Evolutionary conservation across 73 alveolate genomes (phyloP).

Genomic region (Paramecium sexaurelia): DNA sequence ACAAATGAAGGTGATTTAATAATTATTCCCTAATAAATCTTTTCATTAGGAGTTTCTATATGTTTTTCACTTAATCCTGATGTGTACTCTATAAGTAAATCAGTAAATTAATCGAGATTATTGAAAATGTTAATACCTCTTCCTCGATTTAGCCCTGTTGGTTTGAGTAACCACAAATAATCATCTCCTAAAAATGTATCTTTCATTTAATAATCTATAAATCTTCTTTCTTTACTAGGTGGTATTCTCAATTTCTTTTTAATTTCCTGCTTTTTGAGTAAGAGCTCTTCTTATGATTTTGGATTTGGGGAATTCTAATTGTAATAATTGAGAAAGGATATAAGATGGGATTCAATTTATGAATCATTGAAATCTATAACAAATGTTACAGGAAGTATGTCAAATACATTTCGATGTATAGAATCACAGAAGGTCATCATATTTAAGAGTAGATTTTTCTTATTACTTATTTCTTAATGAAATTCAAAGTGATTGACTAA

Average conservation of each 20-base stretch:
- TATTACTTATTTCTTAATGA: constrained; percentile 87
- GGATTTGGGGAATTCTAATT: neutral
- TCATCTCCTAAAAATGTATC: constrained; percentile 80
- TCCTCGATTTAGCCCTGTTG: constrained; percentile 93
- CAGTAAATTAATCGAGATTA: constrained; percentile 68
- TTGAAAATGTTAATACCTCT: constrained; percentile 90
- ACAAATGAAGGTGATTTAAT: constrained; percentile 58
- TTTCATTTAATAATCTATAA: neutral
- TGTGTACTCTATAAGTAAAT: constrained; percentile 13
- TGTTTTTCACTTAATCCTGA: constrained; percentile 5
- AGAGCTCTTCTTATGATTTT: neutral
- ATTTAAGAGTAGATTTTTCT: constrained; percentile 84
- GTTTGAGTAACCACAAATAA: constrained; percentile 91
- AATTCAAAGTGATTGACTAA: constrained; percentile 95
- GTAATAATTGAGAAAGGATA: constrained; percentile 50
- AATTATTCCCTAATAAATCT: neutral
- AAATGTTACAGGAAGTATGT: constrained; percentile 64
- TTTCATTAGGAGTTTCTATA: neutral
- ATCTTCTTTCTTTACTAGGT: neutral
- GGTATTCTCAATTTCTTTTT: constrained; percentile 21
- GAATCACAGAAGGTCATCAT: constrained; percentile 41
- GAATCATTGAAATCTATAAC: constrained; percentile 52
- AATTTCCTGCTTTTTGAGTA: neutral
- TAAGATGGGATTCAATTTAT: neutral
- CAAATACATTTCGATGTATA: neutral